phyloP scores from a whole-genome alignment of 2,329 filamentous ascomycete species.

The Lachnellula arida region DNA sequence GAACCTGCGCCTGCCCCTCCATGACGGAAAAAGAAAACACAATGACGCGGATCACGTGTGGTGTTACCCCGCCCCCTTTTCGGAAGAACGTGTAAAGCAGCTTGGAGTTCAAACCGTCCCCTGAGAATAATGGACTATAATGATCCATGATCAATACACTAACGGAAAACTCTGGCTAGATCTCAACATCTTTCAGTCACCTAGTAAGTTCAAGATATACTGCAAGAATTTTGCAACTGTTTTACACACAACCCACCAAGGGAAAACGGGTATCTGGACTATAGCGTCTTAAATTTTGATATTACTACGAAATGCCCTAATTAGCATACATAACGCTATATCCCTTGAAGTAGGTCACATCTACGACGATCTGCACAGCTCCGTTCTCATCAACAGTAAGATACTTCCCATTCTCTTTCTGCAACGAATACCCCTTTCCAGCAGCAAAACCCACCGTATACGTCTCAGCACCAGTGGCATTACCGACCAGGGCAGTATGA shows the following conservation, averaged over 20 bases:
- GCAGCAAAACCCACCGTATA: slow-evolving; percentile 15
- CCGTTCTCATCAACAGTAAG: slow-evolving; percentile 15
- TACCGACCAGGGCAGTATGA: slow-evolving; percentile 13
- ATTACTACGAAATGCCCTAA: not conserved
- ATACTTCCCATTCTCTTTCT: slow-evolving; percentile 24
- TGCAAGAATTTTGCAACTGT: not conserved
- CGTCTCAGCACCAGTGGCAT: slow-evolving; percentile 10
- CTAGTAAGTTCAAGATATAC: no score
- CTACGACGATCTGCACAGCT: slow-evolving; percentile 11
- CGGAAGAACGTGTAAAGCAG: no score
- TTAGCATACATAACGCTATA: slow-evolving; percentile 23
- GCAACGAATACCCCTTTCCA: slow-evolving; percentile 17
- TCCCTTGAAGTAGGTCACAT: slow-evolving; percentile 11
- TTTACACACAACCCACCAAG: no score
- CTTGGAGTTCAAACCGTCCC: no score
- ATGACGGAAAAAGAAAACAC: not conserved
- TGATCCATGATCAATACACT: no score
- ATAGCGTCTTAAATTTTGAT: not conserved
- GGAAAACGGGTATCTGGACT: no score
- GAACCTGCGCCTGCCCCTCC: not conserved
- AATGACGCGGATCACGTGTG: not conserved
- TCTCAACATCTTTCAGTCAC: no score
- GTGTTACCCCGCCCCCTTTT: not conserved
- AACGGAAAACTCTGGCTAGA: no score
- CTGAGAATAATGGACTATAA: no score